Evolutionary conservation across 2,329 filamentous ascomycete genomes (phyloP).

Genomic region (Fusarium sp.): DNA sequence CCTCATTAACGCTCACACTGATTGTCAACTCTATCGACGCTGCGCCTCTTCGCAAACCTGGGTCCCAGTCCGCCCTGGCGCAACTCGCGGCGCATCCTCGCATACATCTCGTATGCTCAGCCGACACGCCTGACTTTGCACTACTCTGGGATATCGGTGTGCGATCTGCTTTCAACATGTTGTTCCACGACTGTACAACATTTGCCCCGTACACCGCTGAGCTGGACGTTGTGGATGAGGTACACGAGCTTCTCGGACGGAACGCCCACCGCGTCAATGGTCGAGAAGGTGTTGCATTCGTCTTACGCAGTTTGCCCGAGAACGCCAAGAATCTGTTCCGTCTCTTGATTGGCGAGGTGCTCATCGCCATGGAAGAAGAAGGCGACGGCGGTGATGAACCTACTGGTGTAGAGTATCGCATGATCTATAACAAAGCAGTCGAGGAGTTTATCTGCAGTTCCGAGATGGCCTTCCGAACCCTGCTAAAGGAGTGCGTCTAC

Average conservation of each 20-base stretch:
- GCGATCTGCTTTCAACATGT: constrained; percentile 83
- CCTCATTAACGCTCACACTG: constrained; percentile 64
- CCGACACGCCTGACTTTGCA: constrained; percentile 87
- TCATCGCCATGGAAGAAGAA: constrained; percentile 74
- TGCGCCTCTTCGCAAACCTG: constrained; percentile 73
- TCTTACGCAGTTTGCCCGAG: constrained; percentile 87
- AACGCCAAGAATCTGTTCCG: constrained; percentile 90
- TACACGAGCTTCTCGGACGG: constrained; percentile 85
- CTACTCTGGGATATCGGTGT: constrained; percentile 89
- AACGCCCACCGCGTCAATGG: constrained; percentile 83
- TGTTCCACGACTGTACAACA: constrained; percentile 95
- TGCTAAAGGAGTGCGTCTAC: constrained; percentile 82
- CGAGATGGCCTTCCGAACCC: constrained; percentile 92
- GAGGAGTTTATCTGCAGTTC: constrained; percentile 98
- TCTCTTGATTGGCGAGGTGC: constrained; percentile 83
- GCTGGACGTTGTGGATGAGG: constrained; percentile 86
- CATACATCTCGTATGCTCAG: constrained; percentile 79
- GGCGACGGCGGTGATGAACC: constrained; percentile 60
- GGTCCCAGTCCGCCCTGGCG: constrained; percentile 76
- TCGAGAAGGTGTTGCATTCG: constrained; percentile 90
- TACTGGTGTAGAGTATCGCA: constrained; percentile 85
- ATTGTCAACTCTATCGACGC: constrained; percentile 90
- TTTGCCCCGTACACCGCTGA: constrained; percentile 79
- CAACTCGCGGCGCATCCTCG: constrained; percentile 77
- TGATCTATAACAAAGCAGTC: constrained; percentile 92